Base-by-base conservation (phyloP, 495 filamentous ascomycete species). In the Margaritispora aquatica region DNA sequence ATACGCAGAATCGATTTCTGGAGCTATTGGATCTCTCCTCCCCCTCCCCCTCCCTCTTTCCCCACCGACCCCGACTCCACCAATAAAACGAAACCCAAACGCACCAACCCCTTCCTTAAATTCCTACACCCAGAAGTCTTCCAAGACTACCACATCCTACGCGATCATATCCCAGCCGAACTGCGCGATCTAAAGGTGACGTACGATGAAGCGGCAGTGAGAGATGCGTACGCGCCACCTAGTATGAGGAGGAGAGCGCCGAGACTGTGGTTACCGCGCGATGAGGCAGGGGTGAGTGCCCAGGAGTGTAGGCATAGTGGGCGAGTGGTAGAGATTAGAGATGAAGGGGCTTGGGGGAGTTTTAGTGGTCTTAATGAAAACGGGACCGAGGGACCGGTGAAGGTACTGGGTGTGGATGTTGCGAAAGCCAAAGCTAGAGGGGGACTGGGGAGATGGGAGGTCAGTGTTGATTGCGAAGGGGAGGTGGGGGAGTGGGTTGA, bases 91-190 rank as follows among this genome's bases (percentile, higher is more conserved):
- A 26, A 73, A 75, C 58, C 58, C 80, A 22, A n/a, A n/a, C n/a
- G n/a, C n/a, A n/a, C n/a, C n/a, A n/a, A n/a, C n/a, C n/a, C n/a
- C n/a, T 48, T 96, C 19, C 63, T 74, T 56, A 87, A 86, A 62
- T 96, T 85, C 70, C 70, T 96, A 29, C 84, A 85, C 61, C 92
- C 92, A 0, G 88, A 94, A 75, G 74, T 81, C 54, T 88, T 92
- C 69, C 71, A 76, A 31, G 80, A 86, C 69, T 96, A 96, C 69
- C 67, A 75, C n/a, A 75, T 83, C 23, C 75, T 95, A 64, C 87
- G 92, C 22, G 78, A 80, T 17, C 73, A 87, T 20, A 83, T 94
- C 4, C 88, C 90, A 0, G 76, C 73, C 26, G 64, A 69, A 11
- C 58, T 29, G 48, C 63, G n/a, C 62, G 47, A 70, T 3, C 60